Conservation (phyloP, 495 filamentous ascomycete species). For the Neurospora sp. region DNA sequence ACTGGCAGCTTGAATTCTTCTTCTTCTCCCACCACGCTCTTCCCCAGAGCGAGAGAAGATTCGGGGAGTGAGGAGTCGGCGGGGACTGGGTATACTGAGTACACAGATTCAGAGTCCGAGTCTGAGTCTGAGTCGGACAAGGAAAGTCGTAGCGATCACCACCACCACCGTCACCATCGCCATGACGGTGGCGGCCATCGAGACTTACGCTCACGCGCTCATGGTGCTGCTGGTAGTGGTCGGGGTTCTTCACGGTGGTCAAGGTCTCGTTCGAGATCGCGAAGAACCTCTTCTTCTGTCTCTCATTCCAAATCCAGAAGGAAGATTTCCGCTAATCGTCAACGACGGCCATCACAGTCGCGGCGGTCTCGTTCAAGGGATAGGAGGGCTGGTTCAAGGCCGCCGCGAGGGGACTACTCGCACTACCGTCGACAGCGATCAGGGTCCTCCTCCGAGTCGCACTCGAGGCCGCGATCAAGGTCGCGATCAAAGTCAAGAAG, state of each 20-base stretch:
- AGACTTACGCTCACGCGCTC: neutral
- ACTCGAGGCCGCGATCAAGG: neutral
- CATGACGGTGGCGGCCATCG: neutral
- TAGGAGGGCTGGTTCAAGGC: no score
- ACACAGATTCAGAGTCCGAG: neutral
- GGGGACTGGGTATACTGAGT: neutral
- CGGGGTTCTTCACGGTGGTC: neutral
- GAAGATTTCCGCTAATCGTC: neutral
- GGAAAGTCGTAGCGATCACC: no score
- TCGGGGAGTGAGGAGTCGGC: neutral
- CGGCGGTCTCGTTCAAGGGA: no score
- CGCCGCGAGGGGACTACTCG: no score
- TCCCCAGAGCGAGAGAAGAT: neutral
- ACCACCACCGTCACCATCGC: no score
- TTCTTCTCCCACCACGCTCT: neutral
- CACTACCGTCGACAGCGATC: no score
- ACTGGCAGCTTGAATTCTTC: neutral
- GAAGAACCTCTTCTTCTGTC: neutral
- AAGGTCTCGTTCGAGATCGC: neutral
- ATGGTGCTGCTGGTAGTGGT: neutral
- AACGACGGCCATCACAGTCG: neutral
- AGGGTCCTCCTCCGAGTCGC: no score
- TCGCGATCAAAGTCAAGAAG: neutral
- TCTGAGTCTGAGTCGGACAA: neutral
- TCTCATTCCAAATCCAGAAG: neutral